Conservation (phyloP, 768 basidiomycete genomes). For the Lepiota subincarnata region DNA sequence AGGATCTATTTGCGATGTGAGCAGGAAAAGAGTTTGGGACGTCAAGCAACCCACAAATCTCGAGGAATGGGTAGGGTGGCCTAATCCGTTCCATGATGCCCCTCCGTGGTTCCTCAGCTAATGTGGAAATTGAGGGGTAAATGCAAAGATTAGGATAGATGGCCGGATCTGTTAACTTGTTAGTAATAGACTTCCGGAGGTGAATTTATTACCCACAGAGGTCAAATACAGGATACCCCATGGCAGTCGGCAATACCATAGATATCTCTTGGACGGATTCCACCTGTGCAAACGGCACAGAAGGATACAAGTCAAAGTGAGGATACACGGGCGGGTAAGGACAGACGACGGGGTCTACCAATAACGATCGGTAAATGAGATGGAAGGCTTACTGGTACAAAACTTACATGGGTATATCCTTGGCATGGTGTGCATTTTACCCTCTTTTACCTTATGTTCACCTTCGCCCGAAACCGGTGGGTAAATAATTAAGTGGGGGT, state of each 20-base stretch:
- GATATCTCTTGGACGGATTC: neutral
- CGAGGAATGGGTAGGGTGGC: slow-evolving; percentile 4
- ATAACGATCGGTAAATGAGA: neutral
- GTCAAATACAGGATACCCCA: slow-evolving; percentile 12
- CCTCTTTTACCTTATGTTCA: too few relatives aligned
- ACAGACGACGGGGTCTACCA: slow-evolving; percentile 16
- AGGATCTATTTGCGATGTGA: neutral
- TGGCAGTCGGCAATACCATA: neutral
- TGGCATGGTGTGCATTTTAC: neutral
- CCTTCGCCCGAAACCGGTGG: slow-evolving; percentile 2
- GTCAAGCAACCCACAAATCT: neutral
- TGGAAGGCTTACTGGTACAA: neutral
- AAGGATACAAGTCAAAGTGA: slow-evolving; percentile 22
- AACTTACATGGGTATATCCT: neutral
- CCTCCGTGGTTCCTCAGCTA: neutral
- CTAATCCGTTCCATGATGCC: neutral
- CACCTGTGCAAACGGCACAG: neutral
- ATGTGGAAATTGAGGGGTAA: slow-evolving; percentile 23
- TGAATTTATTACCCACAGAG: slow-evolving; percentile 6
- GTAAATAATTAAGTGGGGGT: slow-evolving; percentile 20
- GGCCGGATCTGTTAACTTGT: slow-evolving; percentile 26
- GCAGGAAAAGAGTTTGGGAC: neutral
- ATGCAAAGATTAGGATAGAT: slow-evolving; percentile 38
- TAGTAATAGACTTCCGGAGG: neutral
- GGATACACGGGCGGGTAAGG: slow-evolving; percentile 17